Base-by-base conservation (phyloP, 768 basidiomycete species). In the Suillus paluster region DNA sequence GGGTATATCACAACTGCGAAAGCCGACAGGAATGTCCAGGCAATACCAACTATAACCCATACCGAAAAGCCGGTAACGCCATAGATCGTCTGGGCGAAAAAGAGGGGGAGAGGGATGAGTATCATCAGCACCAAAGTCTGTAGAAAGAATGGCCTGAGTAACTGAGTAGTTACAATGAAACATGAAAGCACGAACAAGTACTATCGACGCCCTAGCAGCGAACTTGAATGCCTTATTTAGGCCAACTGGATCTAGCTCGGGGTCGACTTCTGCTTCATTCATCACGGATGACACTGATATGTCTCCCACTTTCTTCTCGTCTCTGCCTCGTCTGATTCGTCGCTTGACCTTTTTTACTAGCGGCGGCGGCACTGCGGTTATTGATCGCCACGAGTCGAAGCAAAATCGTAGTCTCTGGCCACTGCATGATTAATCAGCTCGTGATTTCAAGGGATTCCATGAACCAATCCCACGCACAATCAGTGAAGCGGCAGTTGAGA, bases 341-440 rank as follows among this genome's bases (percentile, higher is more conserved):
- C 61, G 55, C 49, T 23, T 17, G 61, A 38, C 41, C 74, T 65
- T 54, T n/a, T n/a, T 68, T 65, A 54, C 58, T 57, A 53, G 59
- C 33, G 52, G 63, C 52, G 38, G 65, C 54, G 11, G 17, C 38
- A 17, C 53, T 5, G 8, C 11, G 57, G 27, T 14, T 11, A 73
- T 97, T 95, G 73, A 97, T 91, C 0, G 85, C 83, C n/a, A 14
- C 95, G 87, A 0, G 94, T 96, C 14, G 82, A 75, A 38, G 84
- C 84, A 76, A 93, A 98, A 75, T 94, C 85, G 67, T 89, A 97
- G 71, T 93, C 73, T 90, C 94, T 0, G 94, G 93, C 82, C 85
- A 87, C 88, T 91, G 53, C 5, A 19, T 30, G 21, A 15, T 41
- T 14, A 6, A 25, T 39, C 54, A 27, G 17, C 25, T 23, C 21